Evolutionary conservation across 331 rosid species (phyloP), one percentile per base, ranked within the genome.

Genomic region (Ulmus americana): DNA sequence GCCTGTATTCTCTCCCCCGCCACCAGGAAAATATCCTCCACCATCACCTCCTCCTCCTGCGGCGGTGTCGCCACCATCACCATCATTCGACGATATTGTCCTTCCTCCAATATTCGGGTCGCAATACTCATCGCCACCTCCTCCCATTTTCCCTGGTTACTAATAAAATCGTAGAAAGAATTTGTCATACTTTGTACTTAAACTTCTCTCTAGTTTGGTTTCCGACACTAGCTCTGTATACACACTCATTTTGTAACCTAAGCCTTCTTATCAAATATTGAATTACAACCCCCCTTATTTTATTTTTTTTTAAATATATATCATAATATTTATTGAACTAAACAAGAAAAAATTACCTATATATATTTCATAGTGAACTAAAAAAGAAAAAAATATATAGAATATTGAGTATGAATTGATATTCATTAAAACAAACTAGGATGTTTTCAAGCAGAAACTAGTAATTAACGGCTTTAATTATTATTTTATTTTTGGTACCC

Each of bases 61-160:
- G 35, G 43, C 0, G 0, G 39, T 48, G 20, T 45, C 61, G 1
- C 68, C 74, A 1, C 74, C 39, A 0, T 20, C 67, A 15, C 67
- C 77, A 0, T 10, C 69, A 38, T 28, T 6, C 59, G 77, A 60
- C 0, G 86, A 80, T 7, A 10, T 77, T 2, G 0, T 58, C 20
- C 67, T 84, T 1, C 90, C 88, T 28, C 86, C 88, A 65, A 4
- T 3, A 62, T 46, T 74, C 2, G 88, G 95, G 7, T 12, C 84
- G 35, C 68, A 67, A 4, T 82, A 87, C 69, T 52, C 35, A 0
- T 84, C 90, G 5, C 88, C 95, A 9, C 95, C 90, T 15, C 86
- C 88, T 0, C 90, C 90, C 12, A 48, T 69, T 47, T 69, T 82
- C 68, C 55, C 18, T 8, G 86, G 88, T 46, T 84, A 82, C 78